Percentiles rank a stretch among this genome's conserved stretches.
phyloP scores from a whole-genome alignment of 116 monocot species.

The Posidonia oceanica region DNA sequence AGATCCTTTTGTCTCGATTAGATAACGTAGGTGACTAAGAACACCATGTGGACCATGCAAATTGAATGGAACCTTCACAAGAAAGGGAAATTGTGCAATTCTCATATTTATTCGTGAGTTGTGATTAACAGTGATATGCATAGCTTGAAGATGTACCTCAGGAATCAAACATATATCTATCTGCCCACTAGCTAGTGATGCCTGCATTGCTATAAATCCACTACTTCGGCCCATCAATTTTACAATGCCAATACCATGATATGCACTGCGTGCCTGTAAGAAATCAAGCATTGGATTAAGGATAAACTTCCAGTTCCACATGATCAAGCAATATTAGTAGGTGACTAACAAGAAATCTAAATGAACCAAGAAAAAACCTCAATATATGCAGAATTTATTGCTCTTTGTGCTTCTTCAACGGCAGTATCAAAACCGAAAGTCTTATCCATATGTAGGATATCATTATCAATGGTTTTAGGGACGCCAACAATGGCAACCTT shows the following conservation, averaged over 20 bases:
- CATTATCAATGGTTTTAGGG: constrained; percentile 95
- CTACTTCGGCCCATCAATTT: constrained; percentile 94
- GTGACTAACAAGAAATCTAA: not conserved
- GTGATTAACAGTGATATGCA: not conserved
- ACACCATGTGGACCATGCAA: constrained; percentile 73
- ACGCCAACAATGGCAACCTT: constrained; percentile 71
- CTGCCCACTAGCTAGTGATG: constrained; percentile 88
- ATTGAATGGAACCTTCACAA: constrained; percentile 64
- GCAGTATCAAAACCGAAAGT: constrained; percentile 88
- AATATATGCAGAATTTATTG: constrained; percentile 95
- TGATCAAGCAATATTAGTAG: not conserved
- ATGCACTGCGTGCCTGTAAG: constrained; percentile 71
- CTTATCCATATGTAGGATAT: constrained; percentile 85
- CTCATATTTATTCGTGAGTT: not conserved
- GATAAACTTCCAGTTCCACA: not conserved
- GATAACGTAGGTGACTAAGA: constrained; percentile 51
- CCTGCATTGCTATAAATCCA: constrained; percentile 92
- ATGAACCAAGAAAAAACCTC: constrained; percentile 30
- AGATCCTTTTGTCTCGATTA: constrained; percentile 67
- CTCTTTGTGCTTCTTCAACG: constrained; percentile 74
- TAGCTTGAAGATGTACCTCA: constrained; percentile 37
- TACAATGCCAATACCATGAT: constrained; percentile 82
- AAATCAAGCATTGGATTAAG: not conserved
- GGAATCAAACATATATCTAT: constrained; percentile 86
- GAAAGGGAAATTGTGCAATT: not conserved